Evolutionary conservation across 1,284 basidiomycete species (phyloP).

Genomic region (Trichosporon sp.): DNA sequence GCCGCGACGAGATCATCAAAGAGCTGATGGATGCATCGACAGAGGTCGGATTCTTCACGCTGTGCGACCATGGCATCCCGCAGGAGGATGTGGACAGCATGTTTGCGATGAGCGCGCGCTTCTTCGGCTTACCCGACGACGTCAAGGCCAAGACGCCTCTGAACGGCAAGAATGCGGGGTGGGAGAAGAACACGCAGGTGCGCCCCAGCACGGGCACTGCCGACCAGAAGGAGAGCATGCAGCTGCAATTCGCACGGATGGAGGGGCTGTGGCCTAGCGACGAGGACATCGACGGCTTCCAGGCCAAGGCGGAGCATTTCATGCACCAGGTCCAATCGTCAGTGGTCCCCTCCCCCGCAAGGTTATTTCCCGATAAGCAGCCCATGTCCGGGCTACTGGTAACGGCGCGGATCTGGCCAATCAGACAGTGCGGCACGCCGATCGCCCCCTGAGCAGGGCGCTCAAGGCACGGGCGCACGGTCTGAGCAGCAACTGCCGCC

Average conservation of each 20-base stretch:
- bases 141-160: conserved; percentile 17
- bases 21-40: conserved; percentile 31
- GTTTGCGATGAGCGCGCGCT: conserved; percentile 10
- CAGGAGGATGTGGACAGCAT: conserved; percentile 11
- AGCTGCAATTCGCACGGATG: conserved; percentile 33
- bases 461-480: neutral
- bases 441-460: neutral
- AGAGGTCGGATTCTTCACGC: conserved; percentile 29
- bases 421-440: neutral
- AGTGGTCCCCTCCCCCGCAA: neutral
- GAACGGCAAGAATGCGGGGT: conserved; percentile 18
- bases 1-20: conserved; percentile 25
- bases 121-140: conserved; percentile 14
- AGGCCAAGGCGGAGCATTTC: conserved; percentile 20
- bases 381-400: neutral
- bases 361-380: neutral
- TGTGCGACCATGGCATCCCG: conserved; percentile 16
- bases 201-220: conserved; percentile 17
- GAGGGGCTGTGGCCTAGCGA: conserved; percentile 32
- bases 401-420: neutral
- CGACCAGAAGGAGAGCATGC: conserved; percentile 19
- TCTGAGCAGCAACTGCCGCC: neutral
- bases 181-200: conserved; percentile 20
- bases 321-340: conserved; percentile 29
- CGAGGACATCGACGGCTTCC: conserved; percentile 21